Evolutionary conservation across 2,329 filamentous ascomycete species (phyloP).

Genomic region (Paraphaeosphaeria minitans): DNA sequence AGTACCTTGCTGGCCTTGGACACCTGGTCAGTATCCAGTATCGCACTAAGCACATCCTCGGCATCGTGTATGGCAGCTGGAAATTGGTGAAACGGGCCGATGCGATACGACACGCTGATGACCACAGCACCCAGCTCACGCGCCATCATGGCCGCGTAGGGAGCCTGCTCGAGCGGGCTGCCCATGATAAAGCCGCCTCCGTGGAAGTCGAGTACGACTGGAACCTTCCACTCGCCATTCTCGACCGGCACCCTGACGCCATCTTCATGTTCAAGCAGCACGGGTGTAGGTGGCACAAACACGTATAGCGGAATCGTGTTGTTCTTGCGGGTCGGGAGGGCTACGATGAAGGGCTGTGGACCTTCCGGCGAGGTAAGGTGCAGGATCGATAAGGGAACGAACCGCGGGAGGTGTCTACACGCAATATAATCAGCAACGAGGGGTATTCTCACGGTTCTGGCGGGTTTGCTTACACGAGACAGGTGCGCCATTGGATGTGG

Average conservation of each 20-base stretch:
- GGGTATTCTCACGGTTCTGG: background rate
- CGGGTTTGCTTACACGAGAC: conserved; percentile 27
- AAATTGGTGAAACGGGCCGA: conserved; percentile 54
- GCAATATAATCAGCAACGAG: background rate
- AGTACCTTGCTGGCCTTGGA: conserved; percentile 42
- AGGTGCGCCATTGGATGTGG: conserved; percentile 46
- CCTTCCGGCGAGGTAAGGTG: conserved; percentile 48
- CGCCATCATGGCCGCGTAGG: conserved; percentile 54
- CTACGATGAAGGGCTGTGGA: conserved; percentile 50
- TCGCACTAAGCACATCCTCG: conserved; percentile 52
- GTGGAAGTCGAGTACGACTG: conserved; percentile 51
- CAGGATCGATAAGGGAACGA: conserved; percentile 44
- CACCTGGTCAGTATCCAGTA: conserved; percentile 44
- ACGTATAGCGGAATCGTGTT: conserved; percentile 49
- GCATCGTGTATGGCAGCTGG: conserved; percentile 55
- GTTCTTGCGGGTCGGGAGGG: conserved; percentile 47
- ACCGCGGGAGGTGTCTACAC: conserved; percentile 39
- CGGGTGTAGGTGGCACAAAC: conserved; percentile 47
- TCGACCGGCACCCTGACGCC: conserved; percentile 23
- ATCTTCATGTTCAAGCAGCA: conserved; percentile 32
- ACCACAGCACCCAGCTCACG: conserved; percentile 50
- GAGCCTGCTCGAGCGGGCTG: conserved; percentile 51
- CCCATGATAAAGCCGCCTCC: conserved; percentile 53
- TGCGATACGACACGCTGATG: conserved; percentile 55
- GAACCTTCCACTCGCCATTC: conserved; percentile 41